Conservation (phyloP, 768 basidiomycete genomes). For the Gloeophyllum trabeum region DNA sequence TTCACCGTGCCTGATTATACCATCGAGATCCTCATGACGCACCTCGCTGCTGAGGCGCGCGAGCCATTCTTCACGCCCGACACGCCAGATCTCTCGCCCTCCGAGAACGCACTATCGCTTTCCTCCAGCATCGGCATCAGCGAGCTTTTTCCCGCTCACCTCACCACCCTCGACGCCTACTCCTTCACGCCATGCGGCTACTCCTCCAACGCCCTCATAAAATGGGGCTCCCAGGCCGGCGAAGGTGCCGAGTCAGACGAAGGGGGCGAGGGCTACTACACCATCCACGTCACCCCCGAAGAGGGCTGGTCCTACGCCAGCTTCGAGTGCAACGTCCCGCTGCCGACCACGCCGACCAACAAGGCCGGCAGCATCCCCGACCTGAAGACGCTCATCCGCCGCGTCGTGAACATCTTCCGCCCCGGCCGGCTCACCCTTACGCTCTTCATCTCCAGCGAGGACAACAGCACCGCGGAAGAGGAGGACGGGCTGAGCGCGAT, state of each 20-base stretch:
- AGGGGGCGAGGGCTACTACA: constrained; percentile 85
- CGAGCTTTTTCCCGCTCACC: constrained; percentile 65
- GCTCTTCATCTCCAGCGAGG: constrained; percentile 73
- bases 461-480: constrained; percentile 27
- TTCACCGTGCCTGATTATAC: constrained; percentile 54
- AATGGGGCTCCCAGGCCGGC: constrained; percentile 36
- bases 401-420: constrained; percentile 89
- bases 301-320: constrained; percentile 97
- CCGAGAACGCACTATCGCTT: constrained; percentile 44
- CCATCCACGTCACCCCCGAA: constrained; percentile 97
- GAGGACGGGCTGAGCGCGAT: constrained; percentile 44
- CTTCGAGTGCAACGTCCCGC: constrained; percentile 96
- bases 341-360: constrained; percentile 27
- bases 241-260: constrained; percentile 12
- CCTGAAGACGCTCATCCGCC: constrained; percentile 69
- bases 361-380: constrained; percentile 45
- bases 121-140: constrained; percentile 71
- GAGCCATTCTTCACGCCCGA: constrained; percentile 57
- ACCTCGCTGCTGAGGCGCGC: constrained; percentile 67
- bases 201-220: constrained; percentile 82
- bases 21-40: constrained; percentile 97
- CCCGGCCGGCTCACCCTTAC: constrained; percentile 81
- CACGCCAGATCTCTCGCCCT: constrained; percentile 24
- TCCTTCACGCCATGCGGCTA: constrained; percentile 95
- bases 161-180: constrained; percentile 85